A percentile compares a stretch with the other conserved stretches of the same genome.
Evolutionary conservation across 257 asterid species (phyloP).

Genomic region (Galeopsis tetrahit): DNA sequence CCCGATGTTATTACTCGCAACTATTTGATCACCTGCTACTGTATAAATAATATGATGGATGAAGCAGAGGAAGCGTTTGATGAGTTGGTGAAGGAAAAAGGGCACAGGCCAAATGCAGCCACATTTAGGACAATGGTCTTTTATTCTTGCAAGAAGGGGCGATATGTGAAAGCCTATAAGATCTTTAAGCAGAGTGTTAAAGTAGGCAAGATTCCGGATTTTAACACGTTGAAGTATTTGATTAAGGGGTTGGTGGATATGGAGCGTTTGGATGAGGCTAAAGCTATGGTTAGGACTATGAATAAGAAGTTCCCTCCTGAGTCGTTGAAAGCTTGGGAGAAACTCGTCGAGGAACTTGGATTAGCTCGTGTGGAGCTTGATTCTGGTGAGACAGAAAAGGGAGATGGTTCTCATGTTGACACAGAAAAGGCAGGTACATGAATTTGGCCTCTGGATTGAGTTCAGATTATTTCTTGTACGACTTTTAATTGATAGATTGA

Average conservation of each 20-base stretch:
- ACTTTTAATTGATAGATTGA: conserved; percentile 26
- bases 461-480: conserved; percentile 23
- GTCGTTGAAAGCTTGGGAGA: conserved; percentile 66
- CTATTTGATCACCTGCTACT: conserved; percentile 76
- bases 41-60: conserved; percentile 61
- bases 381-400: conserved; percentile 23
- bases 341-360: conserved; percentile 61
- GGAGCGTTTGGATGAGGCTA: conserved; percentile 55
- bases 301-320: conserved; percentile 72
- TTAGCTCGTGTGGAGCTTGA: conserved; percentile 39
- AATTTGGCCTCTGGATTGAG: conserved; percentile 28
- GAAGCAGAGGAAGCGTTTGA: conserved; percentile 70
- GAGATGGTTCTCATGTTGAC: conserved; percentile 20
- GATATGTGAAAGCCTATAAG: conserved; percentile 58
- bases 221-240: conserved; percentile 68
- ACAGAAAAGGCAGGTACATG: conserved; percentile 32
- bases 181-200: conserved; percentile 71
- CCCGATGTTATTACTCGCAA: conserved; percentile 66
- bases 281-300: conserved; percentile 61
- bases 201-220: conserved; percentile 71
- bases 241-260: conserved; percentile 58
- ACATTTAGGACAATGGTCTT: conserved; percentile 72
- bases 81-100: conserved; percentile 51
- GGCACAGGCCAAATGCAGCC: conserved; percentile 62
- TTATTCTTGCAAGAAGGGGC: conserved; percentile 58